A percentile compares a stretch with the other conserved stretches of the same genome.
Conservation (phyloP, 2,329 filamentous ascomycete species). For the Aspergillus sp. region DNA sequence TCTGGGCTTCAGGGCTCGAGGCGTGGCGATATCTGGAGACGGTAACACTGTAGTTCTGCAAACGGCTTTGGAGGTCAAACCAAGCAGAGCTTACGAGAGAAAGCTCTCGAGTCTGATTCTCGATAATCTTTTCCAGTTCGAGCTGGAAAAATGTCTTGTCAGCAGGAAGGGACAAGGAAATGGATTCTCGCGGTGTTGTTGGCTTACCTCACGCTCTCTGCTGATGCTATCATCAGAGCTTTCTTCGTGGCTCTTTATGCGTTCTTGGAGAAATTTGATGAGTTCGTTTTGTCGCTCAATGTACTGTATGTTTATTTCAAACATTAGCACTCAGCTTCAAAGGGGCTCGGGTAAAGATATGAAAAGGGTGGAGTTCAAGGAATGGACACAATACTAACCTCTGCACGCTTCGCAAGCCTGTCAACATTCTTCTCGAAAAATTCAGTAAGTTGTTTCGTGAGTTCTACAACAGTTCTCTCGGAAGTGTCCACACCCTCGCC, state of each 20-base stretch:
- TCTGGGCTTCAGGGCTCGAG: conserved; percentile 32
- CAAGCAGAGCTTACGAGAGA: conserved; percentile 43
- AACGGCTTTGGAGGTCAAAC: conserved; percentile 42
- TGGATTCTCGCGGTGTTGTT: neutral
- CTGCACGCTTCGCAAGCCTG: conserved; percentile 37
- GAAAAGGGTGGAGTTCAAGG: conserved; percentile 2
- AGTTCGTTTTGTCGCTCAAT: conserved; percentile 40
- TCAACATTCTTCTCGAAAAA: conserved; percentile 53
- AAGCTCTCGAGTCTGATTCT: conserved; percentile 39
- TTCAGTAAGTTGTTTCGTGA: conserved; percentile 43
- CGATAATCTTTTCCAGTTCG: conserved; percentile 37
- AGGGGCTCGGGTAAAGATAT: neutral
- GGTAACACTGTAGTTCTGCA: conserved; percentile 40
- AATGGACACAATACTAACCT: conserved; percentile 27
- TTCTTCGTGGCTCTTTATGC: conserved; percentile 36
- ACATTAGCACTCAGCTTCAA: conserved; percentile 8
- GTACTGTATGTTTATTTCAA: conserved; percentile 22
- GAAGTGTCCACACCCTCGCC: conserved; percentile 25
- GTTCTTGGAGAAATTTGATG: conserved; percentile 38
- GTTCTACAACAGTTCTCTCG: conserved; percentile 33
- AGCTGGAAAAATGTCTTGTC: conserved; percentile 19
- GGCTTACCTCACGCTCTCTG: conserved; percentile 37
- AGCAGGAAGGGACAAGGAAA: neutral
- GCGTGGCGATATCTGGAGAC: conserved; percentile 37
- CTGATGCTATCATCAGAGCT: conserved; percentile 30